Evolutionary conservation across 257 asterid genomes (phyloP).

Genomic region (Ajuga chamaepitys): DNA sequence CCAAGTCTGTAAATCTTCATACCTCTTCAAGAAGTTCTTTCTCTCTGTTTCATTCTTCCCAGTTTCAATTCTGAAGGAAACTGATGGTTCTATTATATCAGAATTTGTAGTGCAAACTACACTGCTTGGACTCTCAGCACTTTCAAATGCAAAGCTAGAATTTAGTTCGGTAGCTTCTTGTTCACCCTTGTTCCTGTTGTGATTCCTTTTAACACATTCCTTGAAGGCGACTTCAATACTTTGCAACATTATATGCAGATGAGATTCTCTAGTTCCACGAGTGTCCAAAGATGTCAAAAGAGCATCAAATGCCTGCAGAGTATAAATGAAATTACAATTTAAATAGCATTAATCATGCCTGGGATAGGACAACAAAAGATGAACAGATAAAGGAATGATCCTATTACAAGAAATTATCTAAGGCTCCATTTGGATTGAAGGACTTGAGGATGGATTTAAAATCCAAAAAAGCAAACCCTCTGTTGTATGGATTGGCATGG

Average conservation of each 20-base stretch:
- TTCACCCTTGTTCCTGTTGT: conserved; percentile 11
- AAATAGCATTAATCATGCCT: not conserved
- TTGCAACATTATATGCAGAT: conserved; percentile 85
- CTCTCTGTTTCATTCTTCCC: conserved; percentile 56
- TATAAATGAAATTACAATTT: not conserved
- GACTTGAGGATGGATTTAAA: no score
- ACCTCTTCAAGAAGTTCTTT: conserved; percentile 46
- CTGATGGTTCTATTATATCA: conserved; percentile 52
- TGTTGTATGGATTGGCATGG: no score
- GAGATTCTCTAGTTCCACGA: conserved; percentile 94
- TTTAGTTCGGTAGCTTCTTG: conserved; percentile 37
- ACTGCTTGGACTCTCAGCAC: conserved; percentile 53
- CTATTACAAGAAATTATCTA: not conserved
- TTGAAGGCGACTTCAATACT: conserved; percentile 75
- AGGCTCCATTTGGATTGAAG: no score
- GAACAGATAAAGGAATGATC: not conserved
- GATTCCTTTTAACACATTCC: conserved; percentile 42
- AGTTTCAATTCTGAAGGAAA: conserved; percentile 58
- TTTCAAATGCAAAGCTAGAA: conserved; percentile 30
- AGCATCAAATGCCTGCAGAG: conserved; percentile 76
- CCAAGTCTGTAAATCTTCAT: conserved; percentile 69
- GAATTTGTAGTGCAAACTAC: conserved; percentile 40
- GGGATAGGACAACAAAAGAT: conserved; percentile 1
- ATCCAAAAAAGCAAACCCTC: no score
- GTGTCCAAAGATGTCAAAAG: conserved; percentile 72